Base-by-base conservation (phyloP, 805 yeast species). In the Starmerella stigmatis region DNA sequence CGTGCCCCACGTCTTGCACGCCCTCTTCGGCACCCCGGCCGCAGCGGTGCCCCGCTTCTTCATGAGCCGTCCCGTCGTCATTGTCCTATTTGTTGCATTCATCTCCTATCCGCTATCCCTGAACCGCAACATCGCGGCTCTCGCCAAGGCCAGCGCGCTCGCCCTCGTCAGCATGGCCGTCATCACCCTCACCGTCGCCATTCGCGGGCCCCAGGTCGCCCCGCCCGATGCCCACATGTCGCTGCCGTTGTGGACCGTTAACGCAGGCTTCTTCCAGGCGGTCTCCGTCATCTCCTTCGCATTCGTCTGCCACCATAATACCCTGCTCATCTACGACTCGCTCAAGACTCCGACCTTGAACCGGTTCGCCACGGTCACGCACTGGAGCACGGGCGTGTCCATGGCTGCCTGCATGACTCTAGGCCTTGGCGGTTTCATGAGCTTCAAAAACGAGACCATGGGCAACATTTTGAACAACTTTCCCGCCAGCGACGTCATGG, bases 211-310 rank as follows among this genome's bases (percentile, higher is more conserved):
- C 0, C 66, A 68, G 48, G 47, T 75, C 0, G 35, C 54, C 2
- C 61, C 64, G 47, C 61, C 11, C 42, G 64, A 32, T 65, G 58
- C 57, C 1, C 45, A 47, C 17, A 50, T 56, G 71, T 27, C 69
- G 74, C 65, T 30, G 6, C 39, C 54, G 1, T 32, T 57, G 31
- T 54, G 57, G 57, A 66, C 84, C 4, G 58, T 85, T 41, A 79
- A 79, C 51, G 62, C 70, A 11, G 76, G 78, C 33, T 65, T 88
- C 3, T 85, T 88, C 60, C 94, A 88, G 62, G 95, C 96, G 2
- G 77, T 88, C 22, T 80, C 92, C n/a, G 94, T 88, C 41, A 85
- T 88, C 26, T 86, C 96, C 1, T 88, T 88, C 66, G 97, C 97
- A 2, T 72, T 89, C 53, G 96, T 88, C 3, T 88, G 97, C 59